Evolutionary conservation across 2,329 filamentous ascomycete genomes (phyloP).

Genomic region (Penicillium sp.): DNA sequence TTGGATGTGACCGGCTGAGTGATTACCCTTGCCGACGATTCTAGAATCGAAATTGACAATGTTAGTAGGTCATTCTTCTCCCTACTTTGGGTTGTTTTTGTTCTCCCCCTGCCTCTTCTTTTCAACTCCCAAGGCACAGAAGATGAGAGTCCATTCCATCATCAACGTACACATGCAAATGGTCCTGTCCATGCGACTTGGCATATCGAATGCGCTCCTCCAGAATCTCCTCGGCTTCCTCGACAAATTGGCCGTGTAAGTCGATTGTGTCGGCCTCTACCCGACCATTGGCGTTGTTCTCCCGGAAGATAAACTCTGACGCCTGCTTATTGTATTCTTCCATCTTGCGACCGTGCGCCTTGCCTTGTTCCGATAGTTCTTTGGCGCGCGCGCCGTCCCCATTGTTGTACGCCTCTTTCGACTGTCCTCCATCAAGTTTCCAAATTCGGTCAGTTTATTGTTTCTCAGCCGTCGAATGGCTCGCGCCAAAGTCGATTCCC

Average conservation of each 20-base stretch:
- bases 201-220: conserved; percentile 79
- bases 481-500: no score
- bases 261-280: conserved; percentile 81
- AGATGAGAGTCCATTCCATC: background rate
- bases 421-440: conserved; percentile 48
- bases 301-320: conserved; percentile 88
- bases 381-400: conserved; percentile 84
- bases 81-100: background rate
- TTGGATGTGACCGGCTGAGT: conserved; percentile 73
- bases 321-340: conserved; percentile 87
- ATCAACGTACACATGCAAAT: conserved; percentile 67
- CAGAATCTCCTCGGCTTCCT: conserved; percentile 88
- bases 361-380: conserved; percentile 75
- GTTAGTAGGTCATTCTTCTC: background rate
- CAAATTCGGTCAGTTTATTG: no score
- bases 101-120: no score
- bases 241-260: conserved; percentile 87
- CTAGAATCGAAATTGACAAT: conserved; percentile 24
- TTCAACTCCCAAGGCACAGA: no score
- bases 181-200: conserved; percentile 64
- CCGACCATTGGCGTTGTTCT: conserved; percentile 76
- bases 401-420: conserved; percentile 66
- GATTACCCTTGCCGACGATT: conserved; percentile 93
- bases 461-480: no score
- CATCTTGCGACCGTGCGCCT: conserved; percentile 75